Evolutionary conservation across 495 filamentous ascomycete species (phyloP).

Genomic region (Pyrenula aspistea): DNA sequence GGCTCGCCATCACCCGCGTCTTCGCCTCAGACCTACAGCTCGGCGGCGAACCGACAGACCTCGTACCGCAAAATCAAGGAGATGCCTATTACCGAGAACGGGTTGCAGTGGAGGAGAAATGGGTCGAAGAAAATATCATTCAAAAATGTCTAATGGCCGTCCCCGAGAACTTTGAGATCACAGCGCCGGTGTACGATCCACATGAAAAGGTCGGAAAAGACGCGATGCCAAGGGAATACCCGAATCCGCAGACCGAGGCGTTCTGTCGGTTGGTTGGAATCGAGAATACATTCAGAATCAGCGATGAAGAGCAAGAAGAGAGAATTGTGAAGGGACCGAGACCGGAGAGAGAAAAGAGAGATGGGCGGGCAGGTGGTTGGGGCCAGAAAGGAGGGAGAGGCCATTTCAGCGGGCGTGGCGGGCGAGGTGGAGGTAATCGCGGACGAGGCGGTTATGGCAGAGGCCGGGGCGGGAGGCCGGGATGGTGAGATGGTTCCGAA

Average conservation of each 20-base stretch:
- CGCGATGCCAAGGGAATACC: slow-evolving; percentile 59
- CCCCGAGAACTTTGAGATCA: slow-evolving; percentile 64
- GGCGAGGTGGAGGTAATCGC: slow-evolving; percentile 22
- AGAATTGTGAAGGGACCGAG: slow-evolving; percentile 27
- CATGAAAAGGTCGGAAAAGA: slow-evolving; percentile 19
- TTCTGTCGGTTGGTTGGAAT: slow-evolving; percentile 75
- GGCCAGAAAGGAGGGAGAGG: slow-evolving; percentile 13
- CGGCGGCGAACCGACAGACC: slow-evolving; percentile 35
- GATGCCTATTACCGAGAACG: slow-evolving; percentile 47
- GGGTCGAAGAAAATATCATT: slow-evolving; percentile 68
- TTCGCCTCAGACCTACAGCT: slow-evolving; percentile 52
- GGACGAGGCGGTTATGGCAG: slow-evolving; percentile 8
- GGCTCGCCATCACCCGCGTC: slow-evolving; percentile 81
- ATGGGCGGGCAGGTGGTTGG: slow-evolving; percentile 17
- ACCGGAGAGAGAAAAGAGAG: slow-evolving; percentile 11
- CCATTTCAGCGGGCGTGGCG: slow-evolving; percentile 20
- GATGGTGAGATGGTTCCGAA: neutral
- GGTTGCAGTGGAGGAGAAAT: slow-evolving; percentile 53
- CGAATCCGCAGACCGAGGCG: slow-evolving; percentile 62
- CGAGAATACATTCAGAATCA: slow-evolving; percentile 61
- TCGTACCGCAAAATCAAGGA: slow-evolving; percentile 40
- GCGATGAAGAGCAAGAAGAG: slow-evolving; percentile 50
- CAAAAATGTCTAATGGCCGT: slow-evolving; percentile 44
- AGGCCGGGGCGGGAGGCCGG: neutral
- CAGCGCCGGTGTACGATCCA: slow-evolving; percentile 56